Base-by-base conservation (phyloP, 2,329 filamentous ascomycete species). In the Diplodia mutila region DNA sequence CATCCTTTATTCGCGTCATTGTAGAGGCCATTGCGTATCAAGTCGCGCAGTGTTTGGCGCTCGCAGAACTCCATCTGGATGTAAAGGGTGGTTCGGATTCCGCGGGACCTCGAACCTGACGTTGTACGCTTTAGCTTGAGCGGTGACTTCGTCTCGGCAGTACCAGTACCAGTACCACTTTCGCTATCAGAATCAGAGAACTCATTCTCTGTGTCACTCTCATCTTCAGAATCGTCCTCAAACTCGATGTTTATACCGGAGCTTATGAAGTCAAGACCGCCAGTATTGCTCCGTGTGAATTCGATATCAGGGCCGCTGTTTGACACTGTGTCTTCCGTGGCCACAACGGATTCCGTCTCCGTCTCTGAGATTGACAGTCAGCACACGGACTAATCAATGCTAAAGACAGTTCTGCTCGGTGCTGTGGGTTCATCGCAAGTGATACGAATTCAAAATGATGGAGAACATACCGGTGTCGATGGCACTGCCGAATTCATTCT, bases 51-150 rank as follows among this genome's bases (percentile, higher is more conserved):
- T 0, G 95, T 98, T 71, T 91, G 88, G 75, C 94, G 95, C 77
- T 98, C 94, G 75, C 95, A 99, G 72, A 97, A 97, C 76, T 99
- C 95, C 95, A 99, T 99, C 69, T 97, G 95, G 67, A 99, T 98
- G 77, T 97, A 99, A 51, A 99, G 85, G 7, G 94, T 90, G 0
- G 91, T 94, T 64, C 87, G 87, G 69, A 87, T 85, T 52, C 85
- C 83, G 21, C 68, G 51, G 23, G 82, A 80, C 66, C 80, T 79
- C 16, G 84, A 84, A 64, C 81, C 81, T 21, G 83, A 84, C 63
- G 80, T 78, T 54, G 79, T 77, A 12, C 82, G 77, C 70, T 70
- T 77, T 64, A 75, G 73, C 14, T 73, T 70, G 23, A 76, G 66
- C 70, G 80, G 71, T 54, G 81, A 80, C 39, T 72, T 73, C 29